Conservation (phyloP, 495 filamentous ascomycete species). For the Poronia punctata region DNA sequence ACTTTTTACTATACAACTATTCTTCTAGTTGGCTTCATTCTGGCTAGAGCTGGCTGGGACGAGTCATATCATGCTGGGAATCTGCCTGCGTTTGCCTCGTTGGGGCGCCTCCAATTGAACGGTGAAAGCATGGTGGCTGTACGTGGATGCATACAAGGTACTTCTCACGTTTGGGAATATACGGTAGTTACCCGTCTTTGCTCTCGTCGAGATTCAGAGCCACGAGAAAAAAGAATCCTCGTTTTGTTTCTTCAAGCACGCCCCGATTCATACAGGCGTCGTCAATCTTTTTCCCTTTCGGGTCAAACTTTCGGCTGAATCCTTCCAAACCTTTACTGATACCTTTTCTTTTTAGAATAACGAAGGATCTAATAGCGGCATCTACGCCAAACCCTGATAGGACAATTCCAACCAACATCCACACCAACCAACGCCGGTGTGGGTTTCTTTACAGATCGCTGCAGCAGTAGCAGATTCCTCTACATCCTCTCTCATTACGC, state of each 20-base stretch:
- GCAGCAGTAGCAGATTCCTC: too few species aligned
- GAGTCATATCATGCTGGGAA: too few species aligned
- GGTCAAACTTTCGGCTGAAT: conserved; percentile 1
- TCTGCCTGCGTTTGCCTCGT: too few species aligned
- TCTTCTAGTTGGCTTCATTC: conserved; percentile 1
- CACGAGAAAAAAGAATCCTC: too few species aligned
- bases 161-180: too few species aligned
- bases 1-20: too few species aligned
- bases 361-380: conserved; percentile 8
- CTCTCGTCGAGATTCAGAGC: too few species aligned
- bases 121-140: too few species aligned
- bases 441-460: conserved; percentile 9
- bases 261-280: background rate
- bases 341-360: conserved; percentile 1
- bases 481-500: conserved; percentile 18
- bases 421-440: conserved; percentile 3
- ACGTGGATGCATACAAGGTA: too few species aligned
- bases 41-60: too few species aligned
- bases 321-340: conserved; percentile 9
- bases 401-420: conserved; percentile 4
- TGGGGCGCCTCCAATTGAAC: too few species aligned
- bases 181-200: too few species aligned
- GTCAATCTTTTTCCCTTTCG: conserved; percentile 4
- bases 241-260: conserved; percentile 3
- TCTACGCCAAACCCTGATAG: conserved; percentile 4